These are phyloP conservation scores for thale cress (Arabidopsis thaliana) DNA, from an alignment of 345 rosid species.

Conservation along the genomic window TAIR10.1 NC_003074.8:6819501-6820000, in stretches of 20 bases:
- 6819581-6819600: background rate
- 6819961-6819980: slow-evolving; percentile 60
- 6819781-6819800: slow-evolving; percentile 68
- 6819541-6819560: background rate
- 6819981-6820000: slow-evolving; percentile 88
- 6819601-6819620: background rate
- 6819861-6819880: slow-evolving; percentile 19
- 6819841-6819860: slow-evolving; percentile 66
- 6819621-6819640: background rate
- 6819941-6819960: background rate
- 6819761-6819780: slow-evolving; percentile 83
- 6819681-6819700: background rate
- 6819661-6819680: background rate
- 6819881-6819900: slow-evolving; percentile 15
- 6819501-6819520: slow-evolving; percentile 2
- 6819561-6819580: background rate
- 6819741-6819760: slow-evolving; percentile 93
- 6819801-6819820: slow-evolving; percentile 87
- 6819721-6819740: slow-evolving; percentile 50
- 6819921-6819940: slow-evolving; percentile 1
- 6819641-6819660: background rate
- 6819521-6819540: background rate
- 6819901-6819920: background rate
- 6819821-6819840: slow-evolving; percentile 99
- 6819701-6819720: background rate